Percentiles rank a stretch among this genome's conserved stretches.
phyloP scores from a whole-genome alignment of 805 yeast species.

The Zygoascus ofunaensis region DNA sequence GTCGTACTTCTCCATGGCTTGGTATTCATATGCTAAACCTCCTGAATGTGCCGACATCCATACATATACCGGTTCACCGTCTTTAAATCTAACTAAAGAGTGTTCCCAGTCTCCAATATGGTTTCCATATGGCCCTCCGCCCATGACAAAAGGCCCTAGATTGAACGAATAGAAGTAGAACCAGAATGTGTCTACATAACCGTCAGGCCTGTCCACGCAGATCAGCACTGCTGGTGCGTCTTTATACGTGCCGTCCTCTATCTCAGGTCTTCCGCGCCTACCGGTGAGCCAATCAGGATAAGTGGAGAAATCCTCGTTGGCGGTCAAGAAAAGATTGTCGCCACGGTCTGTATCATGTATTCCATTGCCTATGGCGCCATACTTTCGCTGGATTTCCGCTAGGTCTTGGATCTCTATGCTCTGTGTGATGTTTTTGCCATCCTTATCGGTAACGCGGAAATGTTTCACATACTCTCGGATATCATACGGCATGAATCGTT shows the following conservation, averaged over 20 bases:
- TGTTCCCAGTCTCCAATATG: slow-evolving; percentile 99
- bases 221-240: slow-evolving; percentile 75
- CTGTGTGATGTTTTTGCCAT: slow-evolving; percentile 36
- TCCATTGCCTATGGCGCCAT: slow-evolving; percentile 23
- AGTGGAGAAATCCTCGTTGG: slow-evolving; percentile 57
- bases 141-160: slow-evolving; percentile 95
- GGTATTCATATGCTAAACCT: slow-evolving; percentile 78
- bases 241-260: slow-evolving; percentile 58
- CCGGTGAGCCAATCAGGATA: slow-evolving; percentile 88
- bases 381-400: slow-evolving; percentile 1
- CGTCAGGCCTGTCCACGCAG: slow-evolving; percentile 87
- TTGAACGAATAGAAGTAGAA: slow-evolving; percentile 92
- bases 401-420: slow-evolving; percentile 1
- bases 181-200: slow-evolving; percentile 95
- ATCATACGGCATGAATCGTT: slow-evolving; percentile 76
- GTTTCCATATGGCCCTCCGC: slow-evolving; percentile 93
- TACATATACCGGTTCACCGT: slow-evolving; percentile 69
- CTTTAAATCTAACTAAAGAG: slow-evolving; percentile 70
- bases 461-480: slow-evolving; percentile 57
- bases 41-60: slow-evolving; percentile 99
- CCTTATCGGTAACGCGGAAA: slow-evolving; percentile 47
- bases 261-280: slow-evolving; percentile 50
- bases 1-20: slow-evolving; percentile 60
- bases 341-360: slow-evolving; percentile 18
- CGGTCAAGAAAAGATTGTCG: slow-evolving; percentile 46